phyloP scores from a whole-genome alignment of 1,284 basidiomycete species.

The Ganoderma sinense region DNA sequence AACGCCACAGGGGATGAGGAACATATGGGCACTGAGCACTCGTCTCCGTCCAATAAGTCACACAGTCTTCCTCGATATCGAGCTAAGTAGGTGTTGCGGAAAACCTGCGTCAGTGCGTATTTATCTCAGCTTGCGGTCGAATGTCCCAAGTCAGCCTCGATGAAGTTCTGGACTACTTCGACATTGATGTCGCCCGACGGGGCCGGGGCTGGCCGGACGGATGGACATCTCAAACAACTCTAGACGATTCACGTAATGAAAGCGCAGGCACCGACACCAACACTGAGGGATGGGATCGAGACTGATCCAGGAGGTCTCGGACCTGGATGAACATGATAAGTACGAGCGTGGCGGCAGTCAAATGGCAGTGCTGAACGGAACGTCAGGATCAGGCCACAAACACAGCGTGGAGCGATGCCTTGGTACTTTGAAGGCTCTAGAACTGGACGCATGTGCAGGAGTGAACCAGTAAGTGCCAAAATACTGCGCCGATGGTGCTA shows the following conservation, averaged over 20 bases:
- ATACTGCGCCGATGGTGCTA: neutral
- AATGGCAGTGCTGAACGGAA: neutral
- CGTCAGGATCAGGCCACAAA: neutral
- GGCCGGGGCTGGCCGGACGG: neutral
- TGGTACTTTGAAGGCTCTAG: neutral
- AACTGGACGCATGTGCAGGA: neutral
- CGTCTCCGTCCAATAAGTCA: no score
- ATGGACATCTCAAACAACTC: neutral
- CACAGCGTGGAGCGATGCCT: neutral
- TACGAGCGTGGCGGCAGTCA: neutral
- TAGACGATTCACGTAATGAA: neutral
- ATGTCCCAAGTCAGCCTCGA: neutral
- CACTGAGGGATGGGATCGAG: neutral
- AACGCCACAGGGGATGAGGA: no score
- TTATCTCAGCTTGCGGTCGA: neutral
- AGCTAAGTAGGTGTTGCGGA: neutral
- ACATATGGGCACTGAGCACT: no score
- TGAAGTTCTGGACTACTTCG: neutral
- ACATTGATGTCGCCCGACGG: neutral
- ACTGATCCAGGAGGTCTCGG: neutral
- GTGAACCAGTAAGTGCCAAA: neutral
- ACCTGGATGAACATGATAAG: neutral
- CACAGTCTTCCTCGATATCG: neutral
- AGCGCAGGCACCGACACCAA: neutral
- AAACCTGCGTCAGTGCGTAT: neutral